Evolutionary conservation across 306 rosid genomes (phyloP), one percentile per base, ranked within the genome.

Genomic region (Hylodesmum podocarpum): DNA sequence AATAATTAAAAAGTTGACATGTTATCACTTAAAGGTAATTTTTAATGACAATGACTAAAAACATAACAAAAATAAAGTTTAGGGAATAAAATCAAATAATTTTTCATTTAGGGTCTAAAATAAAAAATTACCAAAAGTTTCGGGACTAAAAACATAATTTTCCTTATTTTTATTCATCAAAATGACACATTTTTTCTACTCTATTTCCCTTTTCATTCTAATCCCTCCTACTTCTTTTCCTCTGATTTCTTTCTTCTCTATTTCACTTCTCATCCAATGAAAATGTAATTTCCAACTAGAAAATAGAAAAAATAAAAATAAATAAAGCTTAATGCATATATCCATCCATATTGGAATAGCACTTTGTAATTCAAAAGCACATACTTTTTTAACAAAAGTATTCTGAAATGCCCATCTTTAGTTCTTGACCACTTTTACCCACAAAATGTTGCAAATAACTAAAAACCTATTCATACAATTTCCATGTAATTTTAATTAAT

Each of bases 391-490:
- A 21, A 61, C 5, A 36, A 14, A 40, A 31, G 50, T n/a, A 63
- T 33, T 53, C 64, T 50, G 25, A 59, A 66, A 61, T 66, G 33
- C 22, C n/a, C 33, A 67, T 75, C 24, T 68, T 62, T 6, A 67
- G 57, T 61, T 5, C 43, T 70, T 41, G 4, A 63, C 34, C 28
- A 37, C 58, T 70, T 44, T 61, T 15, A 15, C 68, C 73, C 68
- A 24, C 15, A 18, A 24, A 82, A 16, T 54, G 7, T 28, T 29
- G 29, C 65, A 36, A 22, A 64, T 58, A 43, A 53, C 15, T 74
- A 15, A 31, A 69, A 80, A 43, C 1, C 21, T 49, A 58, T 49
- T 44, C 24, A 80, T n/a, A 76, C 66, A 77, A 31, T 64, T 75
- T 3, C 50, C 29, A 37, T 19, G 36, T 6, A 53, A 18, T 46